Conservation (phyloP, 805 yeast species). For the Babjeviella inositovora region DNA sequence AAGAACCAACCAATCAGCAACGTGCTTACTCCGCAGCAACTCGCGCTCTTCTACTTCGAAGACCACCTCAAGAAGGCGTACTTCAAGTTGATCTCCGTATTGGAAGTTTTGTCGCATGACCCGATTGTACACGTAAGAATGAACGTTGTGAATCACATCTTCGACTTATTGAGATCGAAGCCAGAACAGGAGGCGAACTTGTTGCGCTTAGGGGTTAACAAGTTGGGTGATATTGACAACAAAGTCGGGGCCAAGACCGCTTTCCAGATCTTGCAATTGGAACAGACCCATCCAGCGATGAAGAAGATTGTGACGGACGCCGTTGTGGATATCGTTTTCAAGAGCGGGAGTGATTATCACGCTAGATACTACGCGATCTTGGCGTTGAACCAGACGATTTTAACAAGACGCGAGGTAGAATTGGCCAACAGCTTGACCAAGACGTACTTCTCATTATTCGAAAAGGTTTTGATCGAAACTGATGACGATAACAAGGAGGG, state of each 20-base stretch:
- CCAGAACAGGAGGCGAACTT: slow-evolving; percentile 96
- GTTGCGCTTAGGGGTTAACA: slow-evolving; percentile 78
- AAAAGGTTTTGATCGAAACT: slow-evolving; percentile 59
- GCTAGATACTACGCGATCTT: slow-evolving; percentile 78
- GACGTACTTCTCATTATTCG: slow-evolving; percentile 78
- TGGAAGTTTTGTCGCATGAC: slow-evolving; percentile 79
- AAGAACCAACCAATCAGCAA: slow-evolving; percentile 50
- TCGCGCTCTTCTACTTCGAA: slow-evolving; percentile 74
- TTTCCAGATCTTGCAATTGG: slow-evolving; percentile 57
- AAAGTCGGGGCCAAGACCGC: slow-evolving; percentile 86
- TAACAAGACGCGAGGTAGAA: slow-evolving; percentile 61
- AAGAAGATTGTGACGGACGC: slow-evolving; percentile 65
- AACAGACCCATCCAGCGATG: slow-evolving; percentile 95
- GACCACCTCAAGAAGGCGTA: slow-evolving; percentile 70
- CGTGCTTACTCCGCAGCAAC: slow-evolving; percentile 29
- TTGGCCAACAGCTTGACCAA: slow-evolving; percentile 73
- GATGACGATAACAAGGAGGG: slow-evolving; percentile 26
- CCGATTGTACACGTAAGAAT: slow-evolving; percentile 79
- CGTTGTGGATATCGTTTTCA: slow-evolving; percentile 66
- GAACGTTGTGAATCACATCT: slow-evolving; percentile 59
- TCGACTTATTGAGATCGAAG: slow-evolving; percentile 65
- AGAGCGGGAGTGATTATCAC: slow-evolving; percentile 62
- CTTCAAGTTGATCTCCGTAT: slow-evolving; percentile 57
- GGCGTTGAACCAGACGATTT: slow-evolving; percentile 84
- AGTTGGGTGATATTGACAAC: slow-evolving; percentile 84